A percentile compares a stretch with the other conserved stretches of the same genome.
Evolutionary conservation across 139 green algal genomes (phyloP).

Genomic region (Picochlorum costavermella): DNA sequence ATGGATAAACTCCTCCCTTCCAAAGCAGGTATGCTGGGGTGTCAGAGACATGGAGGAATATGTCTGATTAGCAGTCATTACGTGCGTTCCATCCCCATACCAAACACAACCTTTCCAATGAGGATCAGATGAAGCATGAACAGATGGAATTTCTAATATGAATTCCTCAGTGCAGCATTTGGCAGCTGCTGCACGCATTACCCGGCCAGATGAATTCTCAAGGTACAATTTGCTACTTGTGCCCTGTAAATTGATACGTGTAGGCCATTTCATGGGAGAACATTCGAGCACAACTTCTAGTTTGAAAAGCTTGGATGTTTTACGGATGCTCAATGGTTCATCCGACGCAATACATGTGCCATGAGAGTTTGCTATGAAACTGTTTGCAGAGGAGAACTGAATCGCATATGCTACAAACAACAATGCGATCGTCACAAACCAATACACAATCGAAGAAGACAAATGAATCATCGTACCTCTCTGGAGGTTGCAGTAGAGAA

Average conservation of each 20-base stretch:
- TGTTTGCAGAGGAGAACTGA: neutral
- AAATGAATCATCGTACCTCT: neutral
- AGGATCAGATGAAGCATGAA: neutral
- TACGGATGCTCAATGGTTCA: neutral
- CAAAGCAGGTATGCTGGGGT: neutral
- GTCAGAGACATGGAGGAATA: neutral
- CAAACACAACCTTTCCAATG: constrained; percentile 2
- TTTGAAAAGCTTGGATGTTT: neutral
- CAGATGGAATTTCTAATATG: constrained; percentile 6
- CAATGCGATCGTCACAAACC: neutral
- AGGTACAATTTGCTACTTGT: constrained; percentile 11
- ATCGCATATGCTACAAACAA: neutral
- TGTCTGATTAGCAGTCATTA: neutral
- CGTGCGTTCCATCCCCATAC: neutral
- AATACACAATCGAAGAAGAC: neutral
- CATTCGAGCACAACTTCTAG: neutral
- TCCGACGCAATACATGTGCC: neutral
- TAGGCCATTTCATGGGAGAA: too few relatives aligned
- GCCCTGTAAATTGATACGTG: too few relatives aligned
- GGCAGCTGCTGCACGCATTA: neutral
- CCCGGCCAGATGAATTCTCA: neutral
- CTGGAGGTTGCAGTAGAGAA: too few relatives aligned
- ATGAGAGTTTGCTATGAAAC: neutral
- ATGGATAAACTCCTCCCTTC: neutral
- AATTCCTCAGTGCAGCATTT: constrained; percentile 28